These are phyloP conservation scores for Penicillium sp. DNA, from an alignment of 2,329 filamentous ascomycete species.

Conservation along the genomic window DNA sequence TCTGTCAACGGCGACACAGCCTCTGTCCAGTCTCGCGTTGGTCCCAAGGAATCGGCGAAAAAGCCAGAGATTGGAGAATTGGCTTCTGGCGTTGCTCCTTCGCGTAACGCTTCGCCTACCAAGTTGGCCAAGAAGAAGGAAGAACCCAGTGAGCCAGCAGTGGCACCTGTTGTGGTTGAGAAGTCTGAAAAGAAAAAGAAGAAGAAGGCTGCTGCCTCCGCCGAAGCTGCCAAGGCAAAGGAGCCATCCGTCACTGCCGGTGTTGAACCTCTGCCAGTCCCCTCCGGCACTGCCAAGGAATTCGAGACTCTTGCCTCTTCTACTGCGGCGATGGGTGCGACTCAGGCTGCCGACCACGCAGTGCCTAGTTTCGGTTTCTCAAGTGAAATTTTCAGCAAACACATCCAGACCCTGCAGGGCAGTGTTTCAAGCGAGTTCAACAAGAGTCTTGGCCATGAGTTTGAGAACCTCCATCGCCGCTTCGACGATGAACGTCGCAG, in stretches of 20 bases:
- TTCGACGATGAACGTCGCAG: slow-evolving; percentile 68
- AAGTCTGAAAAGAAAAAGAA: slow-evolving; percentile 73
- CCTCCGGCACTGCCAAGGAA: slow-evolving; percentile 6
- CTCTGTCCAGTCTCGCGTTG: slow-evolving; percentile 35
- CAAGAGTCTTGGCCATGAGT: slow-evolving; percentile 48
- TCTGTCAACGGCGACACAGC: slow-evolving; percentile 47
- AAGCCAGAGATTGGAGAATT: slow-evolving; percentile 29
- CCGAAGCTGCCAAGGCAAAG: slow-evolving; percentile 44
- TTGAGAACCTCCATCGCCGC: slow-evolving; percentile 57
- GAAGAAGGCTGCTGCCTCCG: slow-evolving; percentile 46
- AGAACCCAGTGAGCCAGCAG: slow-evolving; percentile 28
- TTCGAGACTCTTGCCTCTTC: slow-evolving; percentile 16
- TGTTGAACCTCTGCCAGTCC: slow-evolving; percentile 14
- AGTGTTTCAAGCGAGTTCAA: slow-evolving; percentile 50
- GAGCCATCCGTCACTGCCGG: slow-evolving; percentile 24
- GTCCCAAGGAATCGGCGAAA: slow-evolving; percentile 43
- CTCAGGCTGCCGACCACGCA: slow-evolving; percentile 11
- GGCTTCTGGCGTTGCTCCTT: slow-evolving; percentile 21
- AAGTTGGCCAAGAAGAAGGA: slow-evolving; percentile 47
- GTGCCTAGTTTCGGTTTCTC: slow-evolving; percentile 41
- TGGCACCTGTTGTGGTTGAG: slow-evolving; percentile 42
- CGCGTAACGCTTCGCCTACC: slow-evolving; percentile 36
- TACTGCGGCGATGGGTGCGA: slow-evolving; percentile 15
- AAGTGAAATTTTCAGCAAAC: slow-evolving; percentile 58
- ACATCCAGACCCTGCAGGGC: slow-evolving; percentile 57